Evolutionary conservation across 768 basidiomycete genomes (phyloP).

Genomic region (Rhizopogon salebrosus): DNA sequence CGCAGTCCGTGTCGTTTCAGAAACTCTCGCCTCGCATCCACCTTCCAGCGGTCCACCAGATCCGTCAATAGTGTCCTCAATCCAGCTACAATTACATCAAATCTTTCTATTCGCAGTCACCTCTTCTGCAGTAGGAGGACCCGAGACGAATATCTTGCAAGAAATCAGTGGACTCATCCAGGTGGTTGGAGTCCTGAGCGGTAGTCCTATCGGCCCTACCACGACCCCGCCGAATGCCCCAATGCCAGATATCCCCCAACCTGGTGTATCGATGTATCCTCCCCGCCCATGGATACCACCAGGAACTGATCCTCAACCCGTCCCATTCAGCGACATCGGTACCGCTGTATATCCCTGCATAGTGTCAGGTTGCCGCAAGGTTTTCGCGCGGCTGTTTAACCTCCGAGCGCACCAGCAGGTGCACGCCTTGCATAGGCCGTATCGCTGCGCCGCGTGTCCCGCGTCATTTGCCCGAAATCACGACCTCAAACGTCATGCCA

Average conservation of each 20-base stretch:
- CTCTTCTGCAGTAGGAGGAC: slow-evolving; percentile 50
- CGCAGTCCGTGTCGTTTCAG: slow-evolving; percentile 53
- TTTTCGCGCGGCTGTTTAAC: slow-evolving; percentile 62
- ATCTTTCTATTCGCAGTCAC: slow-evolving; percentile 77
- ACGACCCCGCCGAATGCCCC: slow-evolving; percentile 29
- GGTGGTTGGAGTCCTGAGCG: slow-evolving; percentile 75
- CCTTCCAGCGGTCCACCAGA: slow-evolving; percentile 41
- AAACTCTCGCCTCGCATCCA: slow-evolving; percentile 38
- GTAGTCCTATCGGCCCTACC: slow-evolving; percentile 57
- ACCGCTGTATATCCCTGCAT: slow-evolving; percentile 81
- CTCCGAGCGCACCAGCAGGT: slow-evolving; percentile 68
- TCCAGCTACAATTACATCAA: slow-evolving; percentile 70
- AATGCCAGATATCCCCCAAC: slow-evolving; percentile 6
- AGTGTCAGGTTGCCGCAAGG: slow-evolving; percentile 58
- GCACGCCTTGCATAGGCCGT: slow-evolving; percentile 62
- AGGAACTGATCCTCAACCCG: slow-evolving; percentile 16
- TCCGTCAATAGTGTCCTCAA: slow-evolving; percentile 58
- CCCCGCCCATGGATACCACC: slow-evolving; percentile 26
- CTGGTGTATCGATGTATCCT: slow-evolving; percentile 30
- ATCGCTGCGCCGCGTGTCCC: slow-evolving; percentile 58
- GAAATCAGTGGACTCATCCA: slow-evolving; percentile 81
- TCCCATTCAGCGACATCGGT: slow-evolving; percentile 45
- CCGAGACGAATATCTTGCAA: slow-evolving; percentile 54
- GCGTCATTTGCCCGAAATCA: slow-evolving; percentile 77
- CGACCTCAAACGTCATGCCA: slow-evolving; percentile 73